A percentile compares a stretch with the other conserved stretches of the same genome.
Evolutionary conservation across 148 eudicot species (phyloP).

Genomic region (Chenopodium suecicum): DNA sequence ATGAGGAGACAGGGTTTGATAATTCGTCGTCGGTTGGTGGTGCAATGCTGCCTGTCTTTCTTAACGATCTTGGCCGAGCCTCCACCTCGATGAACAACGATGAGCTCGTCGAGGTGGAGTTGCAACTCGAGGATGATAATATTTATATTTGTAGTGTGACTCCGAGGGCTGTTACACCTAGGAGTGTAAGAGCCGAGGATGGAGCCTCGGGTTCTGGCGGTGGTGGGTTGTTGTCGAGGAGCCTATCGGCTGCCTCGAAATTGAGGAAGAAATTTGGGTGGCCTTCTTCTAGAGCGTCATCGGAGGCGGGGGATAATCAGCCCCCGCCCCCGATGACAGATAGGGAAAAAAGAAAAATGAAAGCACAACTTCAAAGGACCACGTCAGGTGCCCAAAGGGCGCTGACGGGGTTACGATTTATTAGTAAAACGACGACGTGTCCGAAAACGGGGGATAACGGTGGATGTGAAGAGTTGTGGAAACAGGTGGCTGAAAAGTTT

Average conservation of each 20-base stretch:
- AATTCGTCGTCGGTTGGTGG: slow-evolving; percentile 32
- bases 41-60: slow-evolving; percentile 78
- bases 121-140: slow-evolving; percentile 61
- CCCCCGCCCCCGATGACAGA: slow-evolving; percentile 31
- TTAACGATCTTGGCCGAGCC: slow-evolving; percentile 40
- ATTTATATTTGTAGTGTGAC: slow-evolving; percentile 65
- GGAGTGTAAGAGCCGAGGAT: slow-evolving; percentile 7
- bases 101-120: slow-evolving; percentile 77
- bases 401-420: slow-evolving; percentile 72
- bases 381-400: slow-evolving; percentile 77
- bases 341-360: slow-evolving; percentile 46
- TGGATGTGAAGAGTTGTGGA: slow-evolving; percentile 47
- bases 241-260: slow-evolving; percentile 54
- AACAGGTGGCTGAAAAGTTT: slow-evolving; percentile 62
- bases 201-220: slow-evolving; percentile 4
- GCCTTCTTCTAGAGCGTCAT: slow-evolving; percentile 24
- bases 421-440: slow-evolving; percentile 46
- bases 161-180: slow-evolving; percentile 34
- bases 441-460: slow-evolving; percentile 19
- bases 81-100: neutral
- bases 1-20: slow-evolving; percentile 28
- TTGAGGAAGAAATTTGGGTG: slow-evolving; percentile 49
- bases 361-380: slow-evolving; percentile 50
- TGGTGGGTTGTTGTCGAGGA: slow-evolving; percentile 39
- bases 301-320: slow-evolving; percentile 29